Percentiles rank a stretch among this genome's conserved stretches.
These are phyloP conservation scores for Salix exigua DNA, from an alignment of 345 rosid genomes.

Conservation along the genomic window DNA sequence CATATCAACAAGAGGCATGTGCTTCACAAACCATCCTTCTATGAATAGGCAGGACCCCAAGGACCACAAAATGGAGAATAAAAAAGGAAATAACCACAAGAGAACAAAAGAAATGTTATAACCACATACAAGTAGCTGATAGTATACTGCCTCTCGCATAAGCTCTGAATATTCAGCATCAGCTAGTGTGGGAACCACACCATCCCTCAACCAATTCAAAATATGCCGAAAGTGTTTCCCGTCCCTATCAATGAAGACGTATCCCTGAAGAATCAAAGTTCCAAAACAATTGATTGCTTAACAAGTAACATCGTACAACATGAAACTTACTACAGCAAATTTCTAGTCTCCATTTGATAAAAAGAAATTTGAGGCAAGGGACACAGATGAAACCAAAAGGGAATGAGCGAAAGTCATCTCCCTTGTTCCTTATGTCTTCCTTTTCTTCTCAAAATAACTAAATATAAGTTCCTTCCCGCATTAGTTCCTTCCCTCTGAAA, in stretches of 20 bases:
- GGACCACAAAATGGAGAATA: not conserved
- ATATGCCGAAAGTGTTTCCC: conserved; percentile 84
- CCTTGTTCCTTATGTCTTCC: not conserved
- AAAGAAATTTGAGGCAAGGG: not conserved
- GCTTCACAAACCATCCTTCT: not conserved
- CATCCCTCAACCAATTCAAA: conserved; percentile 94
- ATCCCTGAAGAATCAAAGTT: conserved; percentile 51
- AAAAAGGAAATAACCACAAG: not conserved
- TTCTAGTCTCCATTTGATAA: not conserved
- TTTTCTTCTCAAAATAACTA: not conserved
- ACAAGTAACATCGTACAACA: not conserved
- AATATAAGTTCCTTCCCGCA: not conserved
- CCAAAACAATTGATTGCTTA: conserved; percentile 3
- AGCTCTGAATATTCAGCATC: conserved; percentile 66
- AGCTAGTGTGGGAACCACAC: conserved; percentile 57
- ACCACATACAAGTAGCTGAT: conserved; percentile 70
- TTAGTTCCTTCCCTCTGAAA: not conserved
- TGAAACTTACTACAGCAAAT: conserved; percentile 3
- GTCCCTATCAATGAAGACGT: conserved; percentile 81
- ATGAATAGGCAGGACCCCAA: not conserved
- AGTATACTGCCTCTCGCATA: conserved; percentile 79
- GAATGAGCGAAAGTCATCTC: not conserved
- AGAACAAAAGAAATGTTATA: not conserved
- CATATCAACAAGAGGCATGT: not conserved
- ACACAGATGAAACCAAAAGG: not conserved